phyloP scores from a whole-genome alignment of 208 protist species.

The Wallacemonas sp. region DNA sequence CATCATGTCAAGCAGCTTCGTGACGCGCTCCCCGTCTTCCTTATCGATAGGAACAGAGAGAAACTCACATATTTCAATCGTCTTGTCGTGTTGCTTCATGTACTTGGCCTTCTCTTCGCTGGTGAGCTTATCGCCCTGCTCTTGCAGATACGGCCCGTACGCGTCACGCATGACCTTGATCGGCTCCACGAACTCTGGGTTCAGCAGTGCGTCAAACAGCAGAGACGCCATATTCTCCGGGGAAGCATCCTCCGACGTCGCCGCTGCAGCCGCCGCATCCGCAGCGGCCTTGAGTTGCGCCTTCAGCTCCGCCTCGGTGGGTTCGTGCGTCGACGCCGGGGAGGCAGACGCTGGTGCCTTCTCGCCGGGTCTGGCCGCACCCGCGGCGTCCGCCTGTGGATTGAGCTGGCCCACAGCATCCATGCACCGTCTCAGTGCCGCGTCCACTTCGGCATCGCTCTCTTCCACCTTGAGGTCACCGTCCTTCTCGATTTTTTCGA shows the following conservation, averaged over 20 bases:
- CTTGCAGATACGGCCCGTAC: constrained; percentile 53
- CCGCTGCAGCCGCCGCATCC: background rate
- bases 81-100: constrained; percentile 42
- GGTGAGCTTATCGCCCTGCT: constrained; percentile 22
- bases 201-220: constrained; percentile 40
- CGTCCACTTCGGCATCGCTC: constrained; percentile 26
- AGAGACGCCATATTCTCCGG: constrained; percentile 35
- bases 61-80: constrained; percentile 58
- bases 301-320: background rate
- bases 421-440: constrained; percentile 24
- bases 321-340: background rate
- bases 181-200: constrained; percentile 58
- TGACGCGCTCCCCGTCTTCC: constrained; percentile 45
- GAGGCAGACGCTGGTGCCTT: background rate
- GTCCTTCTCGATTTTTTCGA: constrained; percentile 37
- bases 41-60: constrained; percentile 36
- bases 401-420: constrained; percentile 29
- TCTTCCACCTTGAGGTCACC: constrained; percentile 11
- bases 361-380: too few relatives aligned
- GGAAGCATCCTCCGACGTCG: background rate
- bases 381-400: constrained; percentile 15
- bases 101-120: constrained; percentile 53
- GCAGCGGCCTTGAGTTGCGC: background rate
- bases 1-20: constrained; percentile 52
- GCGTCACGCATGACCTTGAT: constrained; percentile 65